Evolutionary conservation across 1,139 yeast genomes (phyloP).

Genomic region (Pichia norvegensis): DNA sequence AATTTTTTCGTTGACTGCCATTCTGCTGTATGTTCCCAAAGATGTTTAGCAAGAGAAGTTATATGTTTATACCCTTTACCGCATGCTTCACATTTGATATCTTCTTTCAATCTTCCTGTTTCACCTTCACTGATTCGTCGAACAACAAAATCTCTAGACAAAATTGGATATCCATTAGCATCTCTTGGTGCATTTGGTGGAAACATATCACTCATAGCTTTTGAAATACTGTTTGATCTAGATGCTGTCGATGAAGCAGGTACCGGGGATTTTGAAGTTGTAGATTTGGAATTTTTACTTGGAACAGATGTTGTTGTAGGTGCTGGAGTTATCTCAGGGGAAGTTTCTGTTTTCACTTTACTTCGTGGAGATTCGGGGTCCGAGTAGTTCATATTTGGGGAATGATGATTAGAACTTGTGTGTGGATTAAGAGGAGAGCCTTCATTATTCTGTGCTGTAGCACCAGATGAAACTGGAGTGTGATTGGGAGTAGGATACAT

Average conservation of each 20-base stretch:
- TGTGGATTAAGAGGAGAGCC: background rate
- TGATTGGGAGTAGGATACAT: conserved; percentile 9
- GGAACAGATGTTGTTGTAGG: background rate
- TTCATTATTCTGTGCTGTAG: background rate
- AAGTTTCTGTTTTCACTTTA: background rate
- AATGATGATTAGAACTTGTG: background rate
- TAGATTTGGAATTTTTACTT: background rate
- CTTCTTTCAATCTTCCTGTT: conserved; percentile 74
- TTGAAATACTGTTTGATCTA: background rate
- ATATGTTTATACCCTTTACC: conserved; percentile 87
- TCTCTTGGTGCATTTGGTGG: conserved; percentile 9
- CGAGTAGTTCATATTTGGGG: background rate
- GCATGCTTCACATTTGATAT: conserved; percentile 79
- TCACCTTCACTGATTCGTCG: conserved; percentile 82
- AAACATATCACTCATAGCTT: background rate
- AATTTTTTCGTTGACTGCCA: conserved; percentile 82
- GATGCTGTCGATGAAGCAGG: background rate
- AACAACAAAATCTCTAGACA: conserved; percentile 69
- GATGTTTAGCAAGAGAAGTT: conserved; percentile 67
- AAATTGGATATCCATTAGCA: conserved; percentile 27
- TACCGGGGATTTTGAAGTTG: background rate
- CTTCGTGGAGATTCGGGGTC: conserved; percentile 2
- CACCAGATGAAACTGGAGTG: conserved; percentile 1
- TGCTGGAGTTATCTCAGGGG: background rate
- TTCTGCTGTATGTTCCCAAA: conserved; percentile 88